phyloP scores from a whole-genome alignment of 768 basidiomycete genomes.

The Daedaleopsis nitida region DNA sequence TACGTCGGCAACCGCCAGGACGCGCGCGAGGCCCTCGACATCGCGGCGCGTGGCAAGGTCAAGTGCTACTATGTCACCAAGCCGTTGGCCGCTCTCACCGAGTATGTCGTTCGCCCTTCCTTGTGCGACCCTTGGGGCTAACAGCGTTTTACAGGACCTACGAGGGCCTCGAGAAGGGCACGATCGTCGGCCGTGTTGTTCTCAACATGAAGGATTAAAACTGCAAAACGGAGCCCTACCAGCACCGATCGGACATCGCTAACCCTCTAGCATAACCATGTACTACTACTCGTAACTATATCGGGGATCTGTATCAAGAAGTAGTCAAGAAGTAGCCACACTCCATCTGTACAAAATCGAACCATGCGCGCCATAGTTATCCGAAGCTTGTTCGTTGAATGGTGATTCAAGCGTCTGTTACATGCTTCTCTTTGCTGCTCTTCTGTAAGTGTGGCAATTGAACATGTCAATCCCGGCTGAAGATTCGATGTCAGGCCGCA shows the following conservation, averaged over 20 bases:
- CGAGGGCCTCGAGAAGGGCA: conserved; percentile 41
- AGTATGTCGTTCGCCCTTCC: conserved; percentile 40
- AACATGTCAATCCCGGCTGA: no score
- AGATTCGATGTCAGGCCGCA: no score
- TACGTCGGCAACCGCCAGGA: conserved; percentile 73
- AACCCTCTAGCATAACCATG: not conserved
- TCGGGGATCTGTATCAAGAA: not conserved
- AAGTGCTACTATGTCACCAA: conserved; percentile 54
- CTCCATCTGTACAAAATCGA: no score
- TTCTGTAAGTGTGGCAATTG: no score
- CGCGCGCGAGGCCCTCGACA: conserved; percentile 75
- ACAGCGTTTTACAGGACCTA: conserved; percentile 35
- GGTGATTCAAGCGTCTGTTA: no score
- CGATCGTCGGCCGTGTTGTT: conserved; percentile 53
- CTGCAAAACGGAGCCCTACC: not conserved
- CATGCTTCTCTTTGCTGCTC: no score
- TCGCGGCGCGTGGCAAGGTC: conserved; percentile 72
- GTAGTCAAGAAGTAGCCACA: not conserved
- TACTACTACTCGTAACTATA: not conserved
- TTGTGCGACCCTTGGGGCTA: not conserved
- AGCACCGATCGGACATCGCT: not conserved
- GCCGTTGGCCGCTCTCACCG: conserved; percentile 51
- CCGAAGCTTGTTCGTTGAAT: no score
- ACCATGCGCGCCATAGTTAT: no score
- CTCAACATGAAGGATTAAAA: conserved; percentile 37